Evolutionary conservation across 805 yeast genomes (phyloP).

Genomic region (Pichia manshurica): DNA sequence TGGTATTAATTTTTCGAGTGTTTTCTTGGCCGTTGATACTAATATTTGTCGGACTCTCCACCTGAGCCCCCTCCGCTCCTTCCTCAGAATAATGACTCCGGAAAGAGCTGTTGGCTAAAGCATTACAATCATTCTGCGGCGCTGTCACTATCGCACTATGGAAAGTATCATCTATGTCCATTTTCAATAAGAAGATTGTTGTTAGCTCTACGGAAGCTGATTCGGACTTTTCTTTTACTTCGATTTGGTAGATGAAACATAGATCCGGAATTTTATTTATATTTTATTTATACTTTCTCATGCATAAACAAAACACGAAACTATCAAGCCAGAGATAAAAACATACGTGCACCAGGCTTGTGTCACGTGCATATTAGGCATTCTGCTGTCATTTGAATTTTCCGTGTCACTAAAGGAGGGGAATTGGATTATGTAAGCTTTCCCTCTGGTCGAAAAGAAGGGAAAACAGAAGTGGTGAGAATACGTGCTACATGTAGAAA

Average conservation of each 20-base stretch:
- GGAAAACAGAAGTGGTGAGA: too few species aligned
- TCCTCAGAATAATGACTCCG: neutral
- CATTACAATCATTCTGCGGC: neutral
- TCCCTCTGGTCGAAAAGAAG: too few species aligned
- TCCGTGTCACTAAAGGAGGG: too few species aligned
- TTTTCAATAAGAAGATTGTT: too few species aligned
- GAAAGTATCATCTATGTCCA: neutral
- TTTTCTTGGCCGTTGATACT: too few species aligned
- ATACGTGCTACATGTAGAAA: too few species aligned
- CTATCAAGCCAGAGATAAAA: neutral
- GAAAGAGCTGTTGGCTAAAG: constrained; percentile 8
- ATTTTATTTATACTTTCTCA: too few species aligned
- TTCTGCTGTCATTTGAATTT: neutral
- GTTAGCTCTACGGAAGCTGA: too few species aligned
- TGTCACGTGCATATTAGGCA: neutral
- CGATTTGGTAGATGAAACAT: too few species aligned
- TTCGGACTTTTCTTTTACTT: too few species aligned
- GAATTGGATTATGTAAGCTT: too few species aligned
- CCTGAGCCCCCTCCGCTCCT: constrained; percentile 5
- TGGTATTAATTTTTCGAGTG: too few species aligned
- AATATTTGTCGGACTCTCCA: neutral
- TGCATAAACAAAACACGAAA: neutral
- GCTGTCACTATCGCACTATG: neutral
- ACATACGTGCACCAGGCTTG: neutral
- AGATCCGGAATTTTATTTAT: neutral